phyloP scores from a whole-genome alignment of 2,329 filamentous ascomycete species.

The Colletotrichum lupini region DNA sequence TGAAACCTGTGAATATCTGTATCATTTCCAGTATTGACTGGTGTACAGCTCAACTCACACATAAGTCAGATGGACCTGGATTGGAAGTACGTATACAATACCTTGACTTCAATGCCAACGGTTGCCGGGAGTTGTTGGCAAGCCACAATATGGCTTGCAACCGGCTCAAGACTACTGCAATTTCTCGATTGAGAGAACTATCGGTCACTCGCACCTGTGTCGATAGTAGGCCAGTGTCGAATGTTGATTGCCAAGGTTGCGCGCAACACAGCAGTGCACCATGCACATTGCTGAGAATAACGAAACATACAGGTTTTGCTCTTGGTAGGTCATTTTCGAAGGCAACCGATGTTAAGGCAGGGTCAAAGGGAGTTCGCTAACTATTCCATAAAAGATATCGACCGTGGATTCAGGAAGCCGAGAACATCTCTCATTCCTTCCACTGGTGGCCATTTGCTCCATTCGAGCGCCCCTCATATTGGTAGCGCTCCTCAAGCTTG shows the following conservation, averaged over 20 bases:
- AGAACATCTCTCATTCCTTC: background rate
- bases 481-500: constrained; percentile 25
- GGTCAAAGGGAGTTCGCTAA: background rate
- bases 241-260: too few relatives aligned
- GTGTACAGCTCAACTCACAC: background rate
- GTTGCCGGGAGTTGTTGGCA: background rate
- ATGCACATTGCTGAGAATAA: too few relatives aligned
- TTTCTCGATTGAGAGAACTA: background rate
- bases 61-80: background rate
- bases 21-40: background rate
- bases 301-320: background rate
- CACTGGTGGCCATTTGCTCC: constrained; percentile 30
- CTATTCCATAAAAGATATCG: background rate
- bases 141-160: too few relatives aligned
- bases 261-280: too few relatives aligned
- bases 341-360: background rate
- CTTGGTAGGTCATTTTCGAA: background rate
- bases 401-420: background rate
- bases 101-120: background rate
- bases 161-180: background rate
- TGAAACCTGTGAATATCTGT: background rate
- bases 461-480: constrained; percentile 20
- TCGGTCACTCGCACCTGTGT: too few relatives aligned
- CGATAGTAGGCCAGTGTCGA: too few relatives aligned
- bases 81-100: background rate